Evolutionary conservation across 2,329 filamentous ascomycete species (phyloP).

Genomic region (Malbranchea cinnamomea): DNA sequence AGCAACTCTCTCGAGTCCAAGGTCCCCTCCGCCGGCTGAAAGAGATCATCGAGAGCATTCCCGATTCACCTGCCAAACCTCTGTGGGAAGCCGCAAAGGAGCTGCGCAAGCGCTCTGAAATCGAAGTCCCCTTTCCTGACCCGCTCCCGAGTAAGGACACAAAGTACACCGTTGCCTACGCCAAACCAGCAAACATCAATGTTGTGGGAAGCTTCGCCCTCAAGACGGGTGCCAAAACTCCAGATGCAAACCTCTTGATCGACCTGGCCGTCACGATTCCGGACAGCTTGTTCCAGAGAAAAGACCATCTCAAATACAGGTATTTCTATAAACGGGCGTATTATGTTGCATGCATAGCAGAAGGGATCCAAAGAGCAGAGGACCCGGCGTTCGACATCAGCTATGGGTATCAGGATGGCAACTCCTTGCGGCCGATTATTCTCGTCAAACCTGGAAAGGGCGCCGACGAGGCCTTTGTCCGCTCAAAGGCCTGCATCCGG

Average conservation of each 20-base stretch:
- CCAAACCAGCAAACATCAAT: conserved; percentile 63
- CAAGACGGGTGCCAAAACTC: conserved; percentile 54
- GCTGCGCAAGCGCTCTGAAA: conserved; percentile 48
- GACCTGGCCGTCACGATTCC: conserved; percentile 88
- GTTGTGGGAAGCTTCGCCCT: conserved; percentile 77
- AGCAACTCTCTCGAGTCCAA: conserved; percentile 39
- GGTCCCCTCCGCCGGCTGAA: conserved; percentile 41
- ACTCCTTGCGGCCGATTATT: conserved; percentile 58
- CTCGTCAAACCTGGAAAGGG: conserved; percentile 25
- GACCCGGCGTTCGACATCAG: conserved; percentile 40
- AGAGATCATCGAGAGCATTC: conserved; percentile 40
- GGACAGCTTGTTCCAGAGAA: conserved; percentile 64
- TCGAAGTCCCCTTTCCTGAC: conserved; percentile 72
- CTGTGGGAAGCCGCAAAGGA: conserved; percentile 54
- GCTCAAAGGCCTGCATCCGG: conserved; percentile 45
- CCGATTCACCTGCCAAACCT: conserved; percentile 33
- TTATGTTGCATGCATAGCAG: conserved; percentile 70
- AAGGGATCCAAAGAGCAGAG: conserved; percentile 47
- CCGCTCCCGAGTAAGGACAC: conserved; percentile 60
- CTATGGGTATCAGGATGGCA: conserved; percentile 57
- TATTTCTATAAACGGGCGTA: conserved; percentile 94
- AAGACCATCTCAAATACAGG: conserved; percentile 82
- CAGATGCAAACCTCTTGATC: conserved; percentile 40
- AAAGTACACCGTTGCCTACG: conserved; percentile 69
- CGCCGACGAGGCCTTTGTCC: conserved; percentile 22